These are phyloP conservation scores for Agrocybe pediades DNA, from an alignment of 768 basidiomycete genomes.

Conservation along the genomic window DNA sequence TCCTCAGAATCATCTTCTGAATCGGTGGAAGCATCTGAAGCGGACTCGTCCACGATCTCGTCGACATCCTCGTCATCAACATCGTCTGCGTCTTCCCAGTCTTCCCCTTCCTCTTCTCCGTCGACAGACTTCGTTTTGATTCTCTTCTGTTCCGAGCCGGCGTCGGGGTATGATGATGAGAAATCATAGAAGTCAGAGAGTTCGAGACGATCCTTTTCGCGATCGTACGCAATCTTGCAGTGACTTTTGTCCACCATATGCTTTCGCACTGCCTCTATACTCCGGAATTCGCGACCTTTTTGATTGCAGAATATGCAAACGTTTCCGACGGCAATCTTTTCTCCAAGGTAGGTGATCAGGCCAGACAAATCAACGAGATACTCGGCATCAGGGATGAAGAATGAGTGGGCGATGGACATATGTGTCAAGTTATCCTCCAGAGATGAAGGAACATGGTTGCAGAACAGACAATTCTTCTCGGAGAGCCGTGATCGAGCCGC, in stretches of 20 bases:
- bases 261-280: slow-evolving; percentile 84
- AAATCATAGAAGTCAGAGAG: slow-evolving; percentile 96
- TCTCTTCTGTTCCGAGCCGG: slow-evolving; percentile 27
- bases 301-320: slow-evolving; percentile 91
- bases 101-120: slow-evolving; percentile 45
- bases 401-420: slow-evolving; percentile 88
- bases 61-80: slow-evolving; percentile 46
- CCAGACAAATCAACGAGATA: slow-evolving; percentile 85
- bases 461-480: slow-evolving; percentile 84
- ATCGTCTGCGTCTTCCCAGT: slow-evolving; percentile 46
- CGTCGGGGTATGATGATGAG: slow-evolving; percentile 70
- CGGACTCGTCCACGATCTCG: slow-evolving; percentile 33
- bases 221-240: slow-evolving; percentile 93
- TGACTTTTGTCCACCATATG: slow-evolving; percentile 98
- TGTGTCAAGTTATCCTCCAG: slow-evolving; percentile 75
- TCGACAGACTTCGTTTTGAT: slow-evolving; percentile 41
- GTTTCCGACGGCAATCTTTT: slow-evolving; percentile 93
- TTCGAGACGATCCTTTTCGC: slow-evolving; percentile 78
- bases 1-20: slow-evolving; percentile 34
- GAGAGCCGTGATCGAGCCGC: slow-evolving; percentile 67
- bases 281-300: slow-evolving; percentile 78
- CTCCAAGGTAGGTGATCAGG: slow-evolving; percentile 82
- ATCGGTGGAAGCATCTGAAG: slow-evolving; percentile 18
- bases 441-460: slow-evolving; percentile 49
- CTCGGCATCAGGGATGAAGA: slow-evolving; percentile 94